These are phyloP conservation scores for Chlamydomonas sp. DNA, from an alignment of 139 green algal genomes.

Conservation along the genomic window DNA sequence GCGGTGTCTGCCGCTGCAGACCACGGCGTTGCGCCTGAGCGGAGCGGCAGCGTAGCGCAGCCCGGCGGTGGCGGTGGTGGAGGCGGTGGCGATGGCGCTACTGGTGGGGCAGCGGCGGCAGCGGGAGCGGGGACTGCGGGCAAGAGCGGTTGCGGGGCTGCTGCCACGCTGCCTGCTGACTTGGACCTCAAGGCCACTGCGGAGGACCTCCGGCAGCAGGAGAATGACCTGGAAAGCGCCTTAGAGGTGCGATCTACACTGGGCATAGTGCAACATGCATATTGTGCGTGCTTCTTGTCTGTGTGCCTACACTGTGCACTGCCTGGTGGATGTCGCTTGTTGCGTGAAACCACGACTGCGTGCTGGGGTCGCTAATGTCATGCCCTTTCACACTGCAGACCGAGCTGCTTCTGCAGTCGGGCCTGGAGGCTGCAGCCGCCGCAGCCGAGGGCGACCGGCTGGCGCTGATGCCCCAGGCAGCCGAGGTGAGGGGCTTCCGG, in stretches of 20 bases:
- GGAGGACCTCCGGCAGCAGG: constrained; percentile 1
- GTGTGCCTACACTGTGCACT: too few species aligned
- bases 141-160: not conserved
- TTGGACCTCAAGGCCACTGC: not conserved
- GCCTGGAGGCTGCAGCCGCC: not conserved
- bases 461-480: not conserved
- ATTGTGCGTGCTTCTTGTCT: too few species aligned
- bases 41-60: too few species aligned
- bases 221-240: constrained; percentile 5
- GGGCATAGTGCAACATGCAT: not conserved
- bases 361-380: too few species aligned
- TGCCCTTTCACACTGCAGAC: not conserved
- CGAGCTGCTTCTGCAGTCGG: constrained; percentile 18
- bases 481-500: not conserved
- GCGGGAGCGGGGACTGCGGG: not conserved
- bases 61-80: too few species aligned
- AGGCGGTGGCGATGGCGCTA: not conserved
- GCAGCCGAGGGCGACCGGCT: not conserved
- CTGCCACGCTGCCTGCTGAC: constrained; percentile 1
- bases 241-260: not conserved
- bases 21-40: too few species aligned
- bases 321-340: too few species aligned
- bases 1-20: too few species aligned
- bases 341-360: too few species aligned
- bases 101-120: not conserved